Percentiles rank a stretch among this genome's conserved stretches.
Evolutionary conservation across 2,329 filamentous ascomycete species (phyloP).

Genomic region (Scytalidium sp.): DNA sequence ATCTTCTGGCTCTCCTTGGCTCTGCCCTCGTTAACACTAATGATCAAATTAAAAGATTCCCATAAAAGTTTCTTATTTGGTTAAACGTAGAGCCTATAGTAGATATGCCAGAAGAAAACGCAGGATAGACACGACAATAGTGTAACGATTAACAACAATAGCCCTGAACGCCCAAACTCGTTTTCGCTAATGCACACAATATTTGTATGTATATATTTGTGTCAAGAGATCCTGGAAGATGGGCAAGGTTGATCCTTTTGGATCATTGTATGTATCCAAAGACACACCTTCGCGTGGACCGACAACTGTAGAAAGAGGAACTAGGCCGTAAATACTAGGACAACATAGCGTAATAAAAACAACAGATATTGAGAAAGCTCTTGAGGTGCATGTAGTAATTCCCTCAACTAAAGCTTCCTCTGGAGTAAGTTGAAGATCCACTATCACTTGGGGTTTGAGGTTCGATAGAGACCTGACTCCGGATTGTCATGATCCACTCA

Average conservation of each 20-base stretch:
- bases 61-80: too few relatives aligned
- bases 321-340: neutral
- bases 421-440: slow-evolving; percentile 19
- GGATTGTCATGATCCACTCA: slow-evolving; percentile 77
- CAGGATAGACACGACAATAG: too few relatives aligned
- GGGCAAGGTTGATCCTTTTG: too few relatives aligned
- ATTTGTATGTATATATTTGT: neutral
- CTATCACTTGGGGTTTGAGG: slow-evolving; percentile 59
- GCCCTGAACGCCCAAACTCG: neutral
- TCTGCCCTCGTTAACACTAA: neutral
- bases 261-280: neutral
- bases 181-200: neutral
- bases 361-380: too few relatives aligned
- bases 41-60: too few relatives aligned
- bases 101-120: too few relatives aligned
- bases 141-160: too few relatives aligned
- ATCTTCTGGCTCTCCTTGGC: neutral
- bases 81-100: too few relatives aligned
- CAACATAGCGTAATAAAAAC: neutral
- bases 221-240: neutral
- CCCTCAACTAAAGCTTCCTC: slow-evolving; percentile 19
- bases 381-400: too few relatives aligned
- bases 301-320: neutral
- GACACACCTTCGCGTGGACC: neutral
- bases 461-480: slow-evolving; percentile 59